A percentile compares a stretch with the other conserved stretches of the same genome.
Evolutionary conservation across 768 basidiomycete species (phyloP).

Genomic region (Rhodotorula taiwanensis): DNA sequence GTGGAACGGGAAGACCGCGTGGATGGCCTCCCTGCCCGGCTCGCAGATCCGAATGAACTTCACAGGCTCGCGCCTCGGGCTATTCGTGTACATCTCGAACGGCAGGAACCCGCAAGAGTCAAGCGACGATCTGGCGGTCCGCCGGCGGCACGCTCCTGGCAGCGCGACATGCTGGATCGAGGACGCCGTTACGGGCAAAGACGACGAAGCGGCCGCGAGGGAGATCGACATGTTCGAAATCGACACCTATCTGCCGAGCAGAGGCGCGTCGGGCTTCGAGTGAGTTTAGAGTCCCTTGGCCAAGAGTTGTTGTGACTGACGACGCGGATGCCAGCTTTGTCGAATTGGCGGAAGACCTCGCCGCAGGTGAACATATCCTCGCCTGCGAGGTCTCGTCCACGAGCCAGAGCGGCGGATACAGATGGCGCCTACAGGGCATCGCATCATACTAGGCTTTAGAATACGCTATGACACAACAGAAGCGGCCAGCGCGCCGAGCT

Average conservation of each 20-base stretch:
- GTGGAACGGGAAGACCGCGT: constrained; percentile 29
- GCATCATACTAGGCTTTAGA: constrained; percentile 1
- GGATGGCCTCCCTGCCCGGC: constrained; percentile 7
- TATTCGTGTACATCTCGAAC: constrained; percentile 23
- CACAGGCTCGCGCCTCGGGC: constrained; percentile 11
- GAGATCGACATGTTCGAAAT: not conserved
- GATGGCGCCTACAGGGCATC: constrained; percentile 15
- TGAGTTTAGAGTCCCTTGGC: not conserved
- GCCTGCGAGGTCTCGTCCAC: constrained; percentile 14
- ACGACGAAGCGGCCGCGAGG: not conserved
- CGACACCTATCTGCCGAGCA: constrained; percentile 2
- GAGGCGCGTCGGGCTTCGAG: constrained; percentile 13
- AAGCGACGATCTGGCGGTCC: not conserved
- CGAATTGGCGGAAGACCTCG: constrained; percentile 3
- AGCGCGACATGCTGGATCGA: constrained; percentile 20
- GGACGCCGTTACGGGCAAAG: not conserved
- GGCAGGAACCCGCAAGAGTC: constrained; percentile 7
- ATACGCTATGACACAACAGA: too few species aligned
- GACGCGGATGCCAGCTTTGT: not conserved
- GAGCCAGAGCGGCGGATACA: constrained; percentile 1
- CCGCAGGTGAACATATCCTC: constrained; percentile 11
- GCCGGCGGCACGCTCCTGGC: constrained; percentile 11
- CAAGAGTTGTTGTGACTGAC: too few species aligned
- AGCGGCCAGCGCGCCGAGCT: too few species aligned
- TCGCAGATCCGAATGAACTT: constrained; percentile 21